A percentile compares a stretch with the other conserved stretches of the same genome.
These are phyloP conservation scores for Naegleria lovaniensis DNA, from an alignment of 208 protist genomes.

Conservation along the genomic window DNA sequence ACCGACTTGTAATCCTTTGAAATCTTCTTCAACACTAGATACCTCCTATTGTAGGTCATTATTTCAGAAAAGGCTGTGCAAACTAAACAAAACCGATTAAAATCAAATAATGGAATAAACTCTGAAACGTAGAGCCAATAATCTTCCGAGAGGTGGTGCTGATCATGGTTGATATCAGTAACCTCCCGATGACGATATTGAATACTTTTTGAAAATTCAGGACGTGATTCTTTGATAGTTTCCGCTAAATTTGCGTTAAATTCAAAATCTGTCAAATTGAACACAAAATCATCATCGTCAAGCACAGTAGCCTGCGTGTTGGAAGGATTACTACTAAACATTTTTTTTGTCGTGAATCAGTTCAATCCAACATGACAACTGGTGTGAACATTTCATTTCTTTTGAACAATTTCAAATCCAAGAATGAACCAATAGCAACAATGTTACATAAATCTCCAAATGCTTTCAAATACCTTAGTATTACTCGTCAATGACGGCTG, in stretches of 20 bases:
- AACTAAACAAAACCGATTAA: not conserved
- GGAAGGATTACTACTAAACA: too few species aligned
- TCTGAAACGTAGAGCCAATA: not conserved
- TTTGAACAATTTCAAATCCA: too few species aligned
- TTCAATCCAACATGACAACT: too few species aligned
- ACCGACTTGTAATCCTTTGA: not conserved
- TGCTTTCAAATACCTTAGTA: too few species aligned
- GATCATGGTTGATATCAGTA: too few species aligned
- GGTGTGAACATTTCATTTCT: too few species aligned
- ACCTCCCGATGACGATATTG: not conserved
- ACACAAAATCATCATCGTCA: not conserved
- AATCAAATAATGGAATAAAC: not conserved
- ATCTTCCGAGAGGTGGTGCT: not conserved
- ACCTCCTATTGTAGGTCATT: not conserved
- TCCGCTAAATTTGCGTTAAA: not conserved
- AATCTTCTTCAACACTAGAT: not conserved
- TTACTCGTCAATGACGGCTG: too few species aligned
- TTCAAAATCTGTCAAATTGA: not conserved
- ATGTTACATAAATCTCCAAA: too few species aligned
- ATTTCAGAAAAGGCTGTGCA: not conserved
- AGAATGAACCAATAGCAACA: too few species aligned
- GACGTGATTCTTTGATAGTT: not conserved
- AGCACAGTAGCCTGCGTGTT: not conserved
- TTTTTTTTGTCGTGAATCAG: too few species aligned
- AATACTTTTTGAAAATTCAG: not conserved